Evolutionary conservation across 768 basidiomycete genomes (phyloP).

Genomic region (Boletus vermiculosoides): DNA sequence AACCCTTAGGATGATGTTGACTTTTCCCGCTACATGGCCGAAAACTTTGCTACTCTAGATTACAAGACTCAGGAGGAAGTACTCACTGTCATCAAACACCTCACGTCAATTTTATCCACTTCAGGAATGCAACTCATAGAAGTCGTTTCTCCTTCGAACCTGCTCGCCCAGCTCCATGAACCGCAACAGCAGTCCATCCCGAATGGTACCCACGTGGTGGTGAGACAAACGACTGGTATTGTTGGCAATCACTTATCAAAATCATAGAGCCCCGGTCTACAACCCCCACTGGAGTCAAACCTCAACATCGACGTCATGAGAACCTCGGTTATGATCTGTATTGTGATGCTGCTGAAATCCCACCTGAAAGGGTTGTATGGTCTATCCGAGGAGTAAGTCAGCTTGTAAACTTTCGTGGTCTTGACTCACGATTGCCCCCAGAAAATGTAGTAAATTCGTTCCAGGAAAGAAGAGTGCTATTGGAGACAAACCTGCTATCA

Average conservation of each 20-base stretch:
- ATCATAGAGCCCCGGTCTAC: not conserved
- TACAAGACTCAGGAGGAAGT: conserved; percentile 96
- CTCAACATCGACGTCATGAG: conserved; percentile 43
- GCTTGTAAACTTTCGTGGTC: not conserved
- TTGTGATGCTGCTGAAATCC: conserved; percentile 84
- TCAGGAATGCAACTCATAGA: conserved; percentile 83
- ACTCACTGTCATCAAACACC: conserved; percentile 75
- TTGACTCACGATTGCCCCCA: conserved; percentile 30
- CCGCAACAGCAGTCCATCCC: conserved; percentile 8
- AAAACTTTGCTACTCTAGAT: conserved; percentile 89
- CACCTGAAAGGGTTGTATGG: conserved; percentile 83
- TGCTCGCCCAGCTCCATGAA: conserved; percentile 59
- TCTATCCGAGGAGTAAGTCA: conserved; percentile 84
- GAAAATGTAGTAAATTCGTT: conserved; percentile 89
- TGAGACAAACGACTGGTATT: not conserved
- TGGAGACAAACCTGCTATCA: conserved; percentile 78
- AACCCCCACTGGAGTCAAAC: conserved; percentile 5
- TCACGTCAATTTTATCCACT: conserved; percentile 74
- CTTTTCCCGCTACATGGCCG: conserved; percentile 90
- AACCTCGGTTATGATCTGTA: conserved; percentile 73
- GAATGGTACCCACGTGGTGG: conserved; percentile 1
- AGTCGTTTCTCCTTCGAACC: conserved; percentile 64
- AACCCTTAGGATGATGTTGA: conserved; percentile 69
- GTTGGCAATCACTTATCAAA: not conserved
- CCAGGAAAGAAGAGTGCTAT: conserved; percentile 85